Conservation (phyloP, 306 rosid species). For the Pyrus bretschneideri region DNA sequence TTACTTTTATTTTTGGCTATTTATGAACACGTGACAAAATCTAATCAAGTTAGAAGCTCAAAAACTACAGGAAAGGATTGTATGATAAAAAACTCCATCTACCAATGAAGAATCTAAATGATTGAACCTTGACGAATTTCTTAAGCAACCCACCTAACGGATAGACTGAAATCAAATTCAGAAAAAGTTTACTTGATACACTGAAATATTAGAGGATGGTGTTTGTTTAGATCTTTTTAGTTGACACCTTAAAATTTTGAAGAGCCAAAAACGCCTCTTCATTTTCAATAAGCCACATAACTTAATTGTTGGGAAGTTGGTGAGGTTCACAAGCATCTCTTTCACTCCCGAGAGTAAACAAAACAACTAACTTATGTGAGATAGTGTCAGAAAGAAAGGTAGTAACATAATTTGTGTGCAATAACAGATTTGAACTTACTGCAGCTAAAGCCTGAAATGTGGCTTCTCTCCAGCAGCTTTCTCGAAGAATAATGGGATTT, state of each 20-base stretch:
- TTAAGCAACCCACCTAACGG: not conserved
- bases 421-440: slow-evolving; percentile 41
- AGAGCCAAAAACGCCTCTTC: not conserved
- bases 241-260: not conserved
- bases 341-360: not conserved
- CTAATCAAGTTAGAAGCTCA: not conserved
- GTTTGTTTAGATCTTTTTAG: not conserved
- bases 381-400: not conserved
- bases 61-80: not conserved
- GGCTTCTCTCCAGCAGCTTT: slow-evolving; percentile 95
- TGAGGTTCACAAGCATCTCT: not conserved
- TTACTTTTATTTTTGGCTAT: not conserved
- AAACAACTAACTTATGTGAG: not conserved
- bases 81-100: not conserved
- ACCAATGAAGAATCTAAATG: not conserved
- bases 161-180: not conserved
- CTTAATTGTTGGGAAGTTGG: not conserved
- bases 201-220: not conserved
- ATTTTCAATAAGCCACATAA: not conserved
- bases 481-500: slow-evolving; percentile 66
- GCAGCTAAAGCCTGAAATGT: slow-evolving; percentile 71
- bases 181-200: not conserved
- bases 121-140: not conserved
- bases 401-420: not conserved
- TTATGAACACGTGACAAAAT: not conserved